phyloP scores from a whole-genome alignment of 163 green algal species.

The Volvox carteri region DNA sequence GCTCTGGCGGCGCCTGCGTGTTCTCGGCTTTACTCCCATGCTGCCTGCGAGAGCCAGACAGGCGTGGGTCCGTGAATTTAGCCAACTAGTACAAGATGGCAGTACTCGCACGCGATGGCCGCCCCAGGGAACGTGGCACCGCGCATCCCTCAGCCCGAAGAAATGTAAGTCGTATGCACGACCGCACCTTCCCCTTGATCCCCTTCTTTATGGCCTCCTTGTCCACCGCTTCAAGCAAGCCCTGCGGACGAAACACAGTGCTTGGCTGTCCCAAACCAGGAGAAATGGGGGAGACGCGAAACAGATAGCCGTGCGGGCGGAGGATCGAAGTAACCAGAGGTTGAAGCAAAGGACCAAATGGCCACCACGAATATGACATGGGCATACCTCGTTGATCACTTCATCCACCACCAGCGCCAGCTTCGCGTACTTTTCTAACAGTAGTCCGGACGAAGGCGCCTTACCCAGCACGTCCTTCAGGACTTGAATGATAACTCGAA shows the following conservation, averaged over 20 bases:
- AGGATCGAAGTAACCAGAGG: not conserved
- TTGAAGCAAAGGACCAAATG: too few relatives aligned
- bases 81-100: too few relatives aligned
- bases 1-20: not conserved
- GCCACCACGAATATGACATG: too few relatives aligned
- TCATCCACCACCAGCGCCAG: conserved; percentile 72
- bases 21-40: conserved; percentile 9
- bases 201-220: conserved; percentile 74
- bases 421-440: conserved; percentile 73
- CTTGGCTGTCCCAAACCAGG: not conserved
- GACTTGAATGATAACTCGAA: conserved; percentile 52
- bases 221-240: conserved; percentile 69
- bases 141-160: too few relatives aligned
- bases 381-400: conserved; percentile 76
- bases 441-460: conserved; percentile 61
- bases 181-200: conserved; percentile 72
- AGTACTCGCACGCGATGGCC: too few relatives aligned
- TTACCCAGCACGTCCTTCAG: conserved; percentile 69
- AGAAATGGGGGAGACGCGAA: too few relatives aligned
- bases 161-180: too few relatives aligned
- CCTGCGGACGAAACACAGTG: conserved; percentile 46
- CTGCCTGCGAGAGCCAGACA: too few relatives aligned
- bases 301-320: too few relatives aligned
- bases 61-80: too few relatives aligned
- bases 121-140: too few relatives aligned